phyloP scores from a whole-genome alignment of 2,329 filamentous ascomycete species.

The Chaetomiaceae sp. region DNA sequence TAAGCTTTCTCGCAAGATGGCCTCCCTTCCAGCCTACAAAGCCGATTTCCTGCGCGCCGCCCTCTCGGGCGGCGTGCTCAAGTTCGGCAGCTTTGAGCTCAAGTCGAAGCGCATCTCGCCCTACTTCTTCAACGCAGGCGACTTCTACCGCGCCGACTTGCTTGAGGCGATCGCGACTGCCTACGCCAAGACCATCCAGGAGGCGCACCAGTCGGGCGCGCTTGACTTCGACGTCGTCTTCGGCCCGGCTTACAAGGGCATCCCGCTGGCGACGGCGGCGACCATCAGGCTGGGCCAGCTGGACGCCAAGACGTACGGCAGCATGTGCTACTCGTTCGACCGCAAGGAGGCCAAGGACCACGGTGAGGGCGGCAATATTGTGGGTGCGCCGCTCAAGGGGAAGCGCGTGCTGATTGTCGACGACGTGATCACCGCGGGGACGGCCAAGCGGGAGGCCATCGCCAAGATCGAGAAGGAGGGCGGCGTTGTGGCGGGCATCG shows the following conservation, averaged over 20 bases:
- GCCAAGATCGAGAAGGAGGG: constrained; percentile 82
- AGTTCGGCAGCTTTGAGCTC: constrained; percentile 78
- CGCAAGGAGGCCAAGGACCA: constrained; percentile 95
- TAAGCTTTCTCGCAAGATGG: constrained; percentile 30
- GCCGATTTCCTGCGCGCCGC: constrained; percentile 64
- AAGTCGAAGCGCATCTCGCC: constrained; percentile 89
- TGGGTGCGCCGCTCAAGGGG: constrained; percentile 77
- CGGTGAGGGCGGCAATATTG: constrained; percentile 89
- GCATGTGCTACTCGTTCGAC: constrained; percentile 82
- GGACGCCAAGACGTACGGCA: constrained; percentile 58
- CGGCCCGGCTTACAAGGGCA: constrained; percentile 93
- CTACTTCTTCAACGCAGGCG: constrained; percentile 96
- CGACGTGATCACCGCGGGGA: constrained; percentile 94
- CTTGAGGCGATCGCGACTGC: constrained; percentile 72
- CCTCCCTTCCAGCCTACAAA: constrained; percentile 58
- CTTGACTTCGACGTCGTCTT: constrained; percentile 79
- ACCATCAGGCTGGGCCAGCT: constrained; percentile 68
- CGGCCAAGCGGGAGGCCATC: constrained; percentile 87
- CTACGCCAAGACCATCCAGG: constrained; percentile 63
- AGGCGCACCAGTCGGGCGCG: constrained; percentile 35
- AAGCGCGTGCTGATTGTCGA: constrained; percentile 87
- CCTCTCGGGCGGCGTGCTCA: constrained; percentile 63
- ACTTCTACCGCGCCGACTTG: constrained; percentile 76
- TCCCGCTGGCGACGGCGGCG: constrained; percentile 76
- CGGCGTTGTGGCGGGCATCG: constrained; percentile 76